A percentile compares a stretch with the other conserved stretches of the same genome.
Conservation (phyloP, 306 rosid genomes). For the Pterocarpus santalinus region DNA sequence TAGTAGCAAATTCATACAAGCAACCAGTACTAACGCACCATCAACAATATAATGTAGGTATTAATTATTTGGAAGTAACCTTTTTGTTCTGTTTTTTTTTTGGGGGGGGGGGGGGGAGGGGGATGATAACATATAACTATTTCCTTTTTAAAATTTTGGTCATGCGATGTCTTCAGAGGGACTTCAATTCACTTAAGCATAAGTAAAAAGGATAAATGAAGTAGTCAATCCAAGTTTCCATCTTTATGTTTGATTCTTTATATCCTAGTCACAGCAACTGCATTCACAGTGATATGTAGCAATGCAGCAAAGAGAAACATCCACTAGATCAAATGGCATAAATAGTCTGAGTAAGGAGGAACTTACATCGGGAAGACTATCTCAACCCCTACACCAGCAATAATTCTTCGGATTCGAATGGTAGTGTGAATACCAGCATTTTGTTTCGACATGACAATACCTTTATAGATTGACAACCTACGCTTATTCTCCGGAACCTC, state of each 20-base stretch:
- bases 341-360: neutral
- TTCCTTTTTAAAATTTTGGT: slow-evolving; percentile 13
- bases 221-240: neutral
- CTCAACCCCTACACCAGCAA: slow-evolving; percentile 97
- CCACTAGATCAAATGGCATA: slow-evolving; percentile 14
- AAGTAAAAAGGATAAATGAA: neutral
- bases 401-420: slow-evolving; percentile 85
- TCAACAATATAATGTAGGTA: slow-evolving; percentile 12
- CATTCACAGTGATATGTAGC: neutral
- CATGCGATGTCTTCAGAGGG: slow-evolving; percentile 29
- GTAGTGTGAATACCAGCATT: slow-evolving; percentile 98
- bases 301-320: neutral
- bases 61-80: slow-evolving; percentile 18
- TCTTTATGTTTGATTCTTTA: neutral
- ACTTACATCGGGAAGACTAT: slow-evolving; percentile 93
- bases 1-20: slow-evolving; percentile 14
- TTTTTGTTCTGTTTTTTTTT: neutral
- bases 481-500: slow-evolving; percentile 96
- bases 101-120: neutral
- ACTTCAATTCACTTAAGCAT: neutral
- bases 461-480: slow-evolving; percentile 86
- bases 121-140: neutral
- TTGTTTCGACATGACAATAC: slow-evolving; percentile 91
- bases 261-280: slow-evolving; percentile 24
- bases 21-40: neutral